Percentiles rank a stretch among this genome's conserved stretches.
Evolutionary conservation across 495 filamentous ascomycete species (phyloP).

Genomic region (Mycothermus thermophilus): DNA sequence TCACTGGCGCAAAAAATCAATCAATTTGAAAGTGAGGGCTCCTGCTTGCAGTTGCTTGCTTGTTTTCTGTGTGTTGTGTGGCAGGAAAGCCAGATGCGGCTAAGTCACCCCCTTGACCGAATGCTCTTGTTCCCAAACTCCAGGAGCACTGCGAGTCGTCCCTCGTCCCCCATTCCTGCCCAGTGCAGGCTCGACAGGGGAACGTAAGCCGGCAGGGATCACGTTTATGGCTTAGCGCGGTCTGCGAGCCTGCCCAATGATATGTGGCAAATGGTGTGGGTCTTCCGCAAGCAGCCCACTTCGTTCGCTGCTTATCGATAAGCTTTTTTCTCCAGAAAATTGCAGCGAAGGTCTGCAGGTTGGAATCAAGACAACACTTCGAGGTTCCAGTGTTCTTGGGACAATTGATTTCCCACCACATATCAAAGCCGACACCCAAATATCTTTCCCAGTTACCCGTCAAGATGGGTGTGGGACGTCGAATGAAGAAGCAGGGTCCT

Average conservation of each 20-base stretch:
- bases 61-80: constrained; percentile 5
- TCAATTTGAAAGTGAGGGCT: constrained; percentile 1
- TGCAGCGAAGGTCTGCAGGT: too few species aligned
- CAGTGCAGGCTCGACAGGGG: constrained; percentile 5
- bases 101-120: constrained; percentile 11
- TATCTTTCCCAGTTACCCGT: too few species aligned
- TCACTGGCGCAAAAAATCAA: too few species aligned
- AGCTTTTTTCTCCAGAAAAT: constrained; percentile 12
- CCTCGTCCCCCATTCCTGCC: constrained; percentile 1
- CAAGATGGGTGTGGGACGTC: constrained; percentile 76
- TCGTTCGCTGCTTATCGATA: constrained; percentile 20
- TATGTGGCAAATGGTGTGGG: too few species aligned
- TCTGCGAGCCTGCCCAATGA: too few species aligned
- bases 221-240: constrained; percentile 4
- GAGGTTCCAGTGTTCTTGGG: too few species aligned
- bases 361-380: too few species aligned
- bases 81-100: constrained; percentile 6
- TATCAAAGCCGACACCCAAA: too few species aligned
- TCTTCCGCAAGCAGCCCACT: too few species aligned
- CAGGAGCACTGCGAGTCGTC: constrained; percentile 6
- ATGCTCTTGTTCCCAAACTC: too few species aligned
- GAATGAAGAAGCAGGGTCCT: constrained; percentile 90
- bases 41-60: too few species aligned
- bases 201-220: constrained; percentile 10
- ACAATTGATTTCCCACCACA: too few species aligned